Evolutionary conservation across 805 yeast species (phyloP).

Genomic region (Kurtzmaniella cleridarum): DNA sequence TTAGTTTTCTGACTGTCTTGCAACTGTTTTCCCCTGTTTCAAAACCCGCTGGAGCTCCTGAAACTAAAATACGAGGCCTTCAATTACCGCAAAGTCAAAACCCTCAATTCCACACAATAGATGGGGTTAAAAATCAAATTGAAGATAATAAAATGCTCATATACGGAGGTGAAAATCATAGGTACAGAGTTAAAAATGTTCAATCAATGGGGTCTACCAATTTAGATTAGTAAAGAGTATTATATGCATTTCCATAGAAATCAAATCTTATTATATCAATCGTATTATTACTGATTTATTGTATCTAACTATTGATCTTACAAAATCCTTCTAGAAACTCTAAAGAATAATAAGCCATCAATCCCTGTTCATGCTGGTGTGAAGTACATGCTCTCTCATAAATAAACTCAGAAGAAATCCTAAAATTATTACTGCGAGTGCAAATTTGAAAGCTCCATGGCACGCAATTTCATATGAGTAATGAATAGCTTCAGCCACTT

Average conservation of each 20-base stretch:
- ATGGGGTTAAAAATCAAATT: neutral
- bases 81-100: slow-evolving; percentile 4
- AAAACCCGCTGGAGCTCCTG: neutral
- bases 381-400: slow-evolving; percentile 56
- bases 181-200: slow-evolving; percentile 13
- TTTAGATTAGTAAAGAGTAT: neutral
- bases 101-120: slow-evolving; percentile 1
- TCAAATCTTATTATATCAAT: neutral
- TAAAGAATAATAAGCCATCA: slow-evolving; percentile 3
- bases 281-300: too few species aligned
- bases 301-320: too few species aligned
- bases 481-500: slow-evolving; percentile 42
- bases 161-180: slow-evolving; percentile 15
- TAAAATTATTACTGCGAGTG: slow-evolving; percentile 32
- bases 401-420: slow-evolving; percentile 40
- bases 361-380: slow-evolving; percentile 44
- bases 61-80: neutral
- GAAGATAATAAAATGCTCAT: slow-evolving; percentile 10
- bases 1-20: slow-evolving; percentile 1
- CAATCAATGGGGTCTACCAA: neutral
- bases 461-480: slow-evolving; percentile 49
- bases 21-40: slow-evolving; percentile 1
- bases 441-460: slow-evolving; percentile 49
- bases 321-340: too few species aligned
- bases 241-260: neutral